A percentile compares a stretch with the other conserved stretches of the same genome.
Evolutionary conservation across 2,329 filamentous ascomycete genomes (phyloP).

Genomic region (Conoideocrella luteorostrata): DNA sequence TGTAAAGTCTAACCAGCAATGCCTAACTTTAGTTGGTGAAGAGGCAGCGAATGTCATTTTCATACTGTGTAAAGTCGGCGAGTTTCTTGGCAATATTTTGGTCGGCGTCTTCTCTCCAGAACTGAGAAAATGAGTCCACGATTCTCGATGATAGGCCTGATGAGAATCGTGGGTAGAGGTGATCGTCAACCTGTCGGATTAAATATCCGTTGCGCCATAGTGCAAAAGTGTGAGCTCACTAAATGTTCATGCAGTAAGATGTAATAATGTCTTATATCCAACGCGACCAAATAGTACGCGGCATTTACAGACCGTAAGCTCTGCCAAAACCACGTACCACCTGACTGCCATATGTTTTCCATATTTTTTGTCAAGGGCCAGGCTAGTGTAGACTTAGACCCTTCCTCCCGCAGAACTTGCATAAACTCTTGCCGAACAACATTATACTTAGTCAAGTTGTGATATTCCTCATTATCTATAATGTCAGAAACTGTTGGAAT

Average conservation of each 20-base stretch:
- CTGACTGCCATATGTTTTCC: conserved; percentile 3
- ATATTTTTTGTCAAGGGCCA: background rate
- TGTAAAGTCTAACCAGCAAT: too few species aligned
- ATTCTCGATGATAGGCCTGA: background rate
- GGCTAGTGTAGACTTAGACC: background rate
- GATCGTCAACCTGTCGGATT: too few species aligned
- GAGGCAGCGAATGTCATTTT: too few species aligned
- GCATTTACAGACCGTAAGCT: background rate
- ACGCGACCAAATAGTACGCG: background rate
- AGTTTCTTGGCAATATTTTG: background rate
- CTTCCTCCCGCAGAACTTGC: conserved; percentile 13
- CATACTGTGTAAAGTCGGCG: background rate
- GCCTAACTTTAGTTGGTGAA: too few species aligned
- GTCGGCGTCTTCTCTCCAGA: background rate
- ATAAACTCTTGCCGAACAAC: conserved; percentile 15
- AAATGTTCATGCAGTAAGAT: too few species aligned
- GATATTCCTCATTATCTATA: too few species aligned
- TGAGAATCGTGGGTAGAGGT: conserved; percentile 1
- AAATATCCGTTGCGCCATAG: too few species aligned
- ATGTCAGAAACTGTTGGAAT: too few species aligned
- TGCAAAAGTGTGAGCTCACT: too few species aligned
- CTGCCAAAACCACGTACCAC: conserved; percentile 2
- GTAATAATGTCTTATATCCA: too few species aligned
- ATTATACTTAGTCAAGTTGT: conserved; percentile 11
- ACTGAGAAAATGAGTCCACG: background rate